phyloP scores from a whole-genome alignment of 2,329 filamentous ascomycete genomes.

The Sclerotinia trifoliorum region DNA sequence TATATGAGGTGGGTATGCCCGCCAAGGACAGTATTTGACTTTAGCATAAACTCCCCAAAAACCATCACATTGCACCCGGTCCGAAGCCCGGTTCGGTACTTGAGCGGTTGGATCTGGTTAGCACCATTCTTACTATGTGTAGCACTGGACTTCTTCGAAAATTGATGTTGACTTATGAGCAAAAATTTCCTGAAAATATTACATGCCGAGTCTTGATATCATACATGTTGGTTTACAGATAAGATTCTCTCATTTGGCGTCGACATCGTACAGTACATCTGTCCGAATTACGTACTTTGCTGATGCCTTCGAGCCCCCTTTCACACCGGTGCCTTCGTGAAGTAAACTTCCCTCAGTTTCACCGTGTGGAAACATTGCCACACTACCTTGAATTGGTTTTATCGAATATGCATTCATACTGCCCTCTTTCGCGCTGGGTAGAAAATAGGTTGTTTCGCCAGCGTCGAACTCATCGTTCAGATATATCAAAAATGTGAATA shows the following conservation, averaged over 20 bases:
- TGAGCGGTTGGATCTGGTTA: neutral
- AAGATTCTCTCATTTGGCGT: conserved; percentile 20
- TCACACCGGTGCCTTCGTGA: conserved; percentile 69
- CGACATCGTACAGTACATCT: conserved; percentile 68
- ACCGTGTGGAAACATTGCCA: conserved; percentile 69
- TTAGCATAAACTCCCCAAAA: conserved; percentile 22
- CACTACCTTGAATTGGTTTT: conserved; percentile 65
- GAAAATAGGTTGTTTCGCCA: conserved; percentile 69
- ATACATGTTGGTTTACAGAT: neutral
- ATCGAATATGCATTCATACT: conserved; percentile 68
- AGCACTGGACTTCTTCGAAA: neutral
- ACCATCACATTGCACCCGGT: conserved; percentile 11
- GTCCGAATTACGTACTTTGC: conserved; percentile 70
- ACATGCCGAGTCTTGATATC: conserved; percentile 2
- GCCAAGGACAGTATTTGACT: conserved; percentile 16
- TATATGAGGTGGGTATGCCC: neutral
- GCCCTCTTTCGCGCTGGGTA: conserved; percentile 63
- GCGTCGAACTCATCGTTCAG: conserved; percentile 71
- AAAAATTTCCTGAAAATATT: neutral
- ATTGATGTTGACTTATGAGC: neutral
- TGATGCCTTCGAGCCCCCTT: conserved; percentile 53
- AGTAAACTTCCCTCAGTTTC: conserved; percentile 63
- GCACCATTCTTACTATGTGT: neutral
- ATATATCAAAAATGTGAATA: conserved; percentile 69
- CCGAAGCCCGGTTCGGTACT: conserved; percentile 11